A percentile compares a stretch with the other conserved stretches of the same genome.
These are phyloP conservation scores for Rhipidocladum racemiflorum DNA, from an alignment of 176 grass and related monocot species.

Conservation along the genomic window DNA sequence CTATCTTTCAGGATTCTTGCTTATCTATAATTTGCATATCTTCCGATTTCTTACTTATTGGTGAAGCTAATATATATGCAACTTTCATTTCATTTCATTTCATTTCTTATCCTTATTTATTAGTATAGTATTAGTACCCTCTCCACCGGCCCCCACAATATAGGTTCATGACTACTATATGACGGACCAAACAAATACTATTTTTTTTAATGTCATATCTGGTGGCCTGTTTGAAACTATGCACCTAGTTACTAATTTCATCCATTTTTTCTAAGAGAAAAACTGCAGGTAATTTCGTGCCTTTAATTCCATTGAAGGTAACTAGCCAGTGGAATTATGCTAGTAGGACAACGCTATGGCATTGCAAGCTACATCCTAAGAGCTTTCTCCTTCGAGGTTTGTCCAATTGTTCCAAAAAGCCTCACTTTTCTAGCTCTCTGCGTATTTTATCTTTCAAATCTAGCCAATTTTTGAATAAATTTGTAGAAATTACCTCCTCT, in stretches of 20 bases:
- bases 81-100: neutral
- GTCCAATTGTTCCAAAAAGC: neutral
- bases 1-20: conserved; percentile 27
- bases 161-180: too few species aligned
- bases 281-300: neutral
- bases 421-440: too few species aligned
- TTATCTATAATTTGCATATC: conserved; percentile 34
- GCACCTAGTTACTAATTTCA: neutral
- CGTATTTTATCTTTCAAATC: too few species aligned
- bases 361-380: conserved; percentile 44
- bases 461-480: too few species aligned
- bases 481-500: too few species aligned
- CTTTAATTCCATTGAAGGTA: neutral
- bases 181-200: too few species aligned
- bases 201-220: neutral
- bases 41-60: conserved; percentile 35
- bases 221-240: neutral
- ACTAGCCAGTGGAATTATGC: neutral
- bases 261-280: neutral
- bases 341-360: neutral
- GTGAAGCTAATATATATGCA: conserved; percentile 20
- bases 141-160: too few species aligned
- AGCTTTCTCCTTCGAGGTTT: conserved; percentile 32
- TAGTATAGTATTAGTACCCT: neutral
- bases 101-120: neutral